Percentiles rank a stretch among this genome's conserved stretches.
phyloP scores from a whole-genome alignment of 2,329 filamentous ascomycete genomes.

The Bimuria novae-zelandiae region DNA sequence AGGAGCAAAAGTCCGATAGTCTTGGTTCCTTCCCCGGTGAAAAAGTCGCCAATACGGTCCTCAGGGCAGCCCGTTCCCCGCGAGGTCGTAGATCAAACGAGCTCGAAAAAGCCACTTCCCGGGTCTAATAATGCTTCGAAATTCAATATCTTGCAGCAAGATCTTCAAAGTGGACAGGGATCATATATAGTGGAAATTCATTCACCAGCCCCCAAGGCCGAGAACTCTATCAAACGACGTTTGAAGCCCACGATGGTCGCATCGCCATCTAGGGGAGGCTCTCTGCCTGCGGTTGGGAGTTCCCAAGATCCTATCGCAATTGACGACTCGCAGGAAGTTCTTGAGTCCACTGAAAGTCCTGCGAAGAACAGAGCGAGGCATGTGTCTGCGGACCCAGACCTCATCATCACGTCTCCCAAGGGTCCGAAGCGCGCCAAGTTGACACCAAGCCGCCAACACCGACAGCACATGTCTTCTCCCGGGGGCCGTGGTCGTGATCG shows the following conservation, averaged over 20 bases:
- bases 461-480: neutral
- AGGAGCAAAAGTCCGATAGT: slow-evolving; percentile 1
- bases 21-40: neutral
- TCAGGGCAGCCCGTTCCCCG: neutral
- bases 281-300: slow-evolving; percentile 15
- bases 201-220: neutral
- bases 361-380: neutral
- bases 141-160: neutral
- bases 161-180: no score
- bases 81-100: neutral
- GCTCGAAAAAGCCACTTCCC: neutral
- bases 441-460: neutral
- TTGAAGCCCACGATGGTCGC: neutral
- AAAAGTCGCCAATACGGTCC: neutral
- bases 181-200: neutral
- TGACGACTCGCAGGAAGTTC: slow-evolving; percentile 32
- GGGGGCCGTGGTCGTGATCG: neutral
- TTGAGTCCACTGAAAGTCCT: neutral
- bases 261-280: neutral
- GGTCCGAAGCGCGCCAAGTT: neutral
- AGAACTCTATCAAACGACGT: neutral
- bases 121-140: neutral
- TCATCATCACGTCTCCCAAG: slow-evolving; percentile 1
- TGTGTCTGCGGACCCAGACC: neutral
- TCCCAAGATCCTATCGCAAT: slow-evolving; percentile 30